Percentiles rank a stretch among this genome's conserved stretches.
phyloP scores from a whole-genome alignment of 2,329 filamentous ascomycete species.

The Pseudomassariella vexata region DNA sequence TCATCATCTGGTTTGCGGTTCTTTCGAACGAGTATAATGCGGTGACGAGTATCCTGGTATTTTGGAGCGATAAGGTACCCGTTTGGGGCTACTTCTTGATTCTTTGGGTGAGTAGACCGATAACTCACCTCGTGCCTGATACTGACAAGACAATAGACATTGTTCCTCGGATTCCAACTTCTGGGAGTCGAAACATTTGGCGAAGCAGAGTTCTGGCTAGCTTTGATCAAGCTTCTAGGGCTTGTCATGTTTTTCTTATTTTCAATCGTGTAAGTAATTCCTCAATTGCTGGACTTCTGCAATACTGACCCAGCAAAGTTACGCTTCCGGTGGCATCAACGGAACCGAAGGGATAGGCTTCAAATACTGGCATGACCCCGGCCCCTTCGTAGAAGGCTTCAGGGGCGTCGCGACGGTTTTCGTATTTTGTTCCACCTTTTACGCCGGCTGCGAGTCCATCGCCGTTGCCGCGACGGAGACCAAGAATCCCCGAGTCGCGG shows the following conservation, averaged over 20 bases:
- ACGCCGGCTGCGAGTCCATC: slow-evolving; percentile 58
- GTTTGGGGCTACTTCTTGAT: slow-evolving; percentile 66
- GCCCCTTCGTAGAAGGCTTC: slow-evolving; percentile 65
- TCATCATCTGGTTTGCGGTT: slow-evolving; percentile 60
- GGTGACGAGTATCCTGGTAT: slow-evolving; percentile 58
- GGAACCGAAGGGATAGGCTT: slow-evolving; percentile 61
- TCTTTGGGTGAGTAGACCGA: slow-evolving; percentile 52
- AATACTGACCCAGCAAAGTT: slow-evolving; percentile 28
- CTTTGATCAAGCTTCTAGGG: slow-evolving; percentile 64
- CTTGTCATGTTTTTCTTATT: slow-evolving; percentile 70
- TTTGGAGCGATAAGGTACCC: slow-evolving; percentile 57
- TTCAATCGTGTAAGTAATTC: slow-evolving; percentile 48
- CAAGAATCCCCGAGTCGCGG: slow-evolving; percentile 48
- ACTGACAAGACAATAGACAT: too few relatives aligned
- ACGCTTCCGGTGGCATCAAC: slow-evolving; percentile 60
- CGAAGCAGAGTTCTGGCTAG: slow-evolving; percentile 76
- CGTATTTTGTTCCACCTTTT: slow-evolving; percentile 65
- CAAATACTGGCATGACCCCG: slow-evolving; percentile 65
- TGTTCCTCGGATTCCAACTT: slow-evolving; percentile 63
- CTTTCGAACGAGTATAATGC: slow-evolving; percentile 68
- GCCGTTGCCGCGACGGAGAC: slow-evolving; percentile 60
- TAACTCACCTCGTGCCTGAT: too few relatives aligned
- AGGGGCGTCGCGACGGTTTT: slow-evolving; percentile 60
- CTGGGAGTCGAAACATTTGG: slow-evolving; percentile 70
- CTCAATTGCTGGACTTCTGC: not conserved